Conservation (phyloP, 306 rosid genomes). For the Rosa multiflora region DNA sequence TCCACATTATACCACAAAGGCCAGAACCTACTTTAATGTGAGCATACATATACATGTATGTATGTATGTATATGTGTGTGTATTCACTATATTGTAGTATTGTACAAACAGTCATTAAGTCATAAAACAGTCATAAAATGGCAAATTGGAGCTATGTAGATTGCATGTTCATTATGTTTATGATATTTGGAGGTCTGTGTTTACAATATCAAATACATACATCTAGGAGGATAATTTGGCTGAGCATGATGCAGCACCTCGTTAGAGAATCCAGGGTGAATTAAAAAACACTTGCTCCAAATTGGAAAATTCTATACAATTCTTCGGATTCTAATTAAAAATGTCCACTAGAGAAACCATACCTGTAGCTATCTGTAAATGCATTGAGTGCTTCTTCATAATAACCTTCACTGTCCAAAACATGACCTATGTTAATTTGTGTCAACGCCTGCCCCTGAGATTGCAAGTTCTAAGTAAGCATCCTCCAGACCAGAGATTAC, state of each 20-base stretch:
- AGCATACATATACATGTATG: background rate
- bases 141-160: background rate
- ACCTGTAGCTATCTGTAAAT: conserved; percentile 81
- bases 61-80: background rate
- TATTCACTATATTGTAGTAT: background rate
- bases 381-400: conserved; percentile 68
- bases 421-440: conserved; percentile 67
- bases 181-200: background rate
- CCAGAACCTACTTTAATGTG: background rate
- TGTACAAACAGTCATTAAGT: background rate
- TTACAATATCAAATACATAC: conserved; percentile 22
- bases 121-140: background rate
- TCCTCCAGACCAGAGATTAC: conserved; percentile 20
- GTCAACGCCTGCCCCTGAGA: conserved; percentile 80
- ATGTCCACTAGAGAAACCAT: conserved; percentile 18
- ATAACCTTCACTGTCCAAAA: conserved; percentile 67
- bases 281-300: background rate
- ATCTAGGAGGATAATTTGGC: conserved; percentile 7
- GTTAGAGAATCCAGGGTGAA: background rate
- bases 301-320: background rate
- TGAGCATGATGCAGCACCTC: conserved; percentile 21
- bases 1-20: background rate
- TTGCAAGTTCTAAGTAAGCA: conserved; percentile 29
- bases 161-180: background rate
- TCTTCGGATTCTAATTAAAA: conserved; percentile 7